Evolutionary conservation across 495 filamentous ascomycete species (phyloP).

Genomic region (Neurospora sp.): DNA sequence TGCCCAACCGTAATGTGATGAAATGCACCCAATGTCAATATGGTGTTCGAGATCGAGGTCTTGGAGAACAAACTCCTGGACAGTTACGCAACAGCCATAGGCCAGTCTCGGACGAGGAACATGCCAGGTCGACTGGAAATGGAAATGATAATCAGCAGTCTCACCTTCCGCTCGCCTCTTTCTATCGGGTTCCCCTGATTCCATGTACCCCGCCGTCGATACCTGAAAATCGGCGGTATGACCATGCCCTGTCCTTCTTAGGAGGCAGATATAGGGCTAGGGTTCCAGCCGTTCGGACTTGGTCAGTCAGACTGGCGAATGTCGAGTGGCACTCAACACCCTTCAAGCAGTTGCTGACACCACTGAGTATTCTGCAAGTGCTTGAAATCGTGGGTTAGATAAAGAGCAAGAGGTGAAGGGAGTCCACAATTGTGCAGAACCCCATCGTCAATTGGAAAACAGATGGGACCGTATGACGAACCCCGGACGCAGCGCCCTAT

Average conservation of each 20-base stretch:
- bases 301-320: neutral
- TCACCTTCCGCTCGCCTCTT: neutral
- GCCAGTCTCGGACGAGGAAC: neutral
- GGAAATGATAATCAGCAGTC: neutral
- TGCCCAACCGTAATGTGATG: neutral
- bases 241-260: neutral
- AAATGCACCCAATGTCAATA: neutral
- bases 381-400: too few relatives aligned
- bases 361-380: too few relatives aligned
- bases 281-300: neutral
- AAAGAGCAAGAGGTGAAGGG: too few relatives aligned
- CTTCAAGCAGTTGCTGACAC: too few relatives aligned
- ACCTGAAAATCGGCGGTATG: neutral
- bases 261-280: neutral
- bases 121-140: neutral
- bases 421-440: neutral
- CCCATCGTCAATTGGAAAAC: neutral
- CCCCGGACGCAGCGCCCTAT: neutral
- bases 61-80: neutral
- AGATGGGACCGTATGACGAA: neutral
- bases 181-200: neutral
- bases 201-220: neutral
- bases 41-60: neutral
- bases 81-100: neutral
- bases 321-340: neutral